Evolutionary conservation across 352 stramenopile genomes (phyloP).

Genomic region (Globisporangium echinulatum): DNA sequence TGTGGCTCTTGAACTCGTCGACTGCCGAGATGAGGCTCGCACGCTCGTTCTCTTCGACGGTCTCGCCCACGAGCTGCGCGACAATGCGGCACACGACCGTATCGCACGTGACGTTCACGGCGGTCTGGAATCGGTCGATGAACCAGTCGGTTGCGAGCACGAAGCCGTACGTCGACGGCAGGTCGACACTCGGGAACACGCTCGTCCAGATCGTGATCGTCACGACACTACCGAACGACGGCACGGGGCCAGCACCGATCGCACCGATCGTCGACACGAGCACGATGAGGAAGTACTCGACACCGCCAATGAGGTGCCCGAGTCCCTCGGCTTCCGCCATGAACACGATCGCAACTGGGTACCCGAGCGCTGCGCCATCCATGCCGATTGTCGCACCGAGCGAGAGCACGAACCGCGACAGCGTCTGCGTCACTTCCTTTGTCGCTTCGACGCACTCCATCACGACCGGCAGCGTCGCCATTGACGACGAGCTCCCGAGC

Average conservation of each 20-base stretch:
- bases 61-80: too few relatives aligned
- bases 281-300: slow-evolving; percentile 19
- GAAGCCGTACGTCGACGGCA: too few relatives aligned
- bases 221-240: slow-evolving; percentile 14
- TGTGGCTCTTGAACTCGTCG: slow-evolving; percentile 1
- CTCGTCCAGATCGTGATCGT: slow-evolving; percentile 5
- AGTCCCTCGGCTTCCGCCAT: slow-evolving; percentile 20
- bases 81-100: too few relatives aligned
- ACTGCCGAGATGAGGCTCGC: too few relatives aligned
- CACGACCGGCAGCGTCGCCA: too few relatives aligned
- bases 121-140: too few relatives aligned
- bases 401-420: slow-evolving; percentile 1
- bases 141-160: too few relatives aligned
- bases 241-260: slow-evolving; percentile 15
- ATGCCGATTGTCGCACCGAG: slow-evolving; percentile 17
- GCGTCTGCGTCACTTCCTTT: slow-evolving; percentile 14
- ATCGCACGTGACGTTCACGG: too few relatives aligned
- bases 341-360: slow-evolving; percentile 29
- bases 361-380: slow-evolving; percentile 22
- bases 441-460: neutral
- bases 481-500: too few relatives aligned
- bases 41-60: too few relatives aligned
- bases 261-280: slow-evolving; percentile 22
- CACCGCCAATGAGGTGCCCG: slow-evolving; percentile 16
- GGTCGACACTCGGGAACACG: too few relatives aligned